These are phyloP conservation scores for Pichia sp. DNA, from an alignment of 1,139 yeast species.

Conservation along the genomic window DNA sequence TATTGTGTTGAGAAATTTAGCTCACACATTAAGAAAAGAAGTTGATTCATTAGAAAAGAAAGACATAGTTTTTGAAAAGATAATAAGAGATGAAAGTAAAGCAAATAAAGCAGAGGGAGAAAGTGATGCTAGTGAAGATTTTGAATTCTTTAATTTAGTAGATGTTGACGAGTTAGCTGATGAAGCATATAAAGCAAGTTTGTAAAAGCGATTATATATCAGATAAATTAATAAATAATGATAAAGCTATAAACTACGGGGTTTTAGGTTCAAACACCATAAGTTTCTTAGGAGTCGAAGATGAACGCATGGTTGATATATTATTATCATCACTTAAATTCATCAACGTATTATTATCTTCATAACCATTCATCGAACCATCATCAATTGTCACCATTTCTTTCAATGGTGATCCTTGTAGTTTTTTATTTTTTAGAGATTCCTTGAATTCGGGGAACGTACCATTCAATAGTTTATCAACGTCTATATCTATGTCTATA, in stretches of 20 bases:
- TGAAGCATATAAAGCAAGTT: conserved; percentile 33
- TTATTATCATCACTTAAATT: neutral
- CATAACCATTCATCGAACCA: neutral
- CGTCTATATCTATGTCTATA: neutral
- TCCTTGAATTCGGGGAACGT: neutral
- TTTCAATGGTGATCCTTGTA: conserved; percentile 9
- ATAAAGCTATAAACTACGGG: conserved; percentile 1
- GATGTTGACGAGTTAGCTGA: conserved; percentile 56
- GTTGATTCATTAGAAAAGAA: conserved; percentile 22
- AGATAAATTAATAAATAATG: neutral
- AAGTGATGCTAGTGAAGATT: conserved; percentile 26
- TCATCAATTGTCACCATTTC: conserved; percentile 3
- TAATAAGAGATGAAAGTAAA: conserved; percentile 16
- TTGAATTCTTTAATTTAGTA: conserved; percentile 37
- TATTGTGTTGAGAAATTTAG: conserved; percentile 48
- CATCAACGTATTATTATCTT: conserved; percentile 1
- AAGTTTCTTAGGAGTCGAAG: neutral
- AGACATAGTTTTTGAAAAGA: conserved; percentile 35
- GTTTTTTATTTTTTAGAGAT: neutral
- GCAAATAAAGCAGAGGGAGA: conserved; percentile 3
- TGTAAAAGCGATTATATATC: neutral
- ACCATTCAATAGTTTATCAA: conserved; percentile 5
- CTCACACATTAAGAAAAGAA: conserved; percentile 52
- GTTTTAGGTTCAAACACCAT: conserved; percentile 7
- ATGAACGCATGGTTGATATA: neutral